phyloP scores from a whole-genome alignment of 176 grass and related monocot genomes.

The Aegilops bicornis region DNA sequence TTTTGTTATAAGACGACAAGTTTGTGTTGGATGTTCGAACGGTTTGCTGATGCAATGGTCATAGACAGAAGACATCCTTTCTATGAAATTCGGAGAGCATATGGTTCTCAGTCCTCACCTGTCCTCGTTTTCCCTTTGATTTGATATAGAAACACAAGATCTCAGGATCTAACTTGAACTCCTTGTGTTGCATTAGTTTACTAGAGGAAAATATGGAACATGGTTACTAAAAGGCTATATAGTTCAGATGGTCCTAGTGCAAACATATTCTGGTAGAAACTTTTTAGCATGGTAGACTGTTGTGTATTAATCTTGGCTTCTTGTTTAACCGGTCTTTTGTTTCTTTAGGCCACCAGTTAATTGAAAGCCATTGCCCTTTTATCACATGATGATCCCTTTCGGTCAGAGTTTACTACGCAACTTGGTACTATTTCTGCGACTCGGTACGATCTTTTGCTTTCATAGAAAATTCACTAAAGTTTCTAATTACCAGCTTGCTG shows the following conservation, averaged over 20 bases:
- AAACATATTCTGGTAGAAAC: conserved; percentile 18
- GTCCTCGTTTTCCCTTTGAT: not conserved
- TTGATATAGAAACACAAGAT: not conserved
- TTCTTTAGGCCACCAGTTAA: not conserved
- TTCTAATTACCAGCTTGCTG: conserved; percentile 14
- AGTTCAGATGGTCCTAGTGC: not conserved
- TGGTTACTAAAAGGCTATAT: not conserved
- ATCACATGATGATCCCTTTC: not conserved
- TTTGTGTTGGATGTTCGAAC: not conserved
- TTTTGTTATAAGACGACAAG: not conserved
- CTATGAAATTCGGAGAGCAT: conserved; percentile 12
- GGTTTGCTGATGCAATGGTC: not conserved
- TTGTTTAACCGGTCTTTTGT: not conserved
- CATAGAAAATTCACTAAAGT: not conserved
- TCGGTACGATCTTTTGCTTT: conserved; percentile 1
- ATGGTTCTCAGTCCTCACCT: not conserved
- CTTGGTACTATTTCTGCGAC: not conserved
- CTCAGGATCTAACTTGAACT: not conserved
- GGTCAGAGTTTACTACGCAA: not conserved
- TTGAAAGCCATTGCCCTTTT: conserved; percentile 8
- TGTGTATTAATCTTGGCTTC: conserved; percentile 6
- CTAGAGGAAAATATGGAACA: not conserved
- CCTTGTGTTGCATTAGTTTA: not conserved
- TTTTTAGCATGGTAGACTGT: not conserved
- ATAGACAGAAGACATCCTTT: not conserved